Evolutionary conservation across 1,284 basidiomycete genomes (phyloP).

Genomic region (Grifola frondosa): DNA sequence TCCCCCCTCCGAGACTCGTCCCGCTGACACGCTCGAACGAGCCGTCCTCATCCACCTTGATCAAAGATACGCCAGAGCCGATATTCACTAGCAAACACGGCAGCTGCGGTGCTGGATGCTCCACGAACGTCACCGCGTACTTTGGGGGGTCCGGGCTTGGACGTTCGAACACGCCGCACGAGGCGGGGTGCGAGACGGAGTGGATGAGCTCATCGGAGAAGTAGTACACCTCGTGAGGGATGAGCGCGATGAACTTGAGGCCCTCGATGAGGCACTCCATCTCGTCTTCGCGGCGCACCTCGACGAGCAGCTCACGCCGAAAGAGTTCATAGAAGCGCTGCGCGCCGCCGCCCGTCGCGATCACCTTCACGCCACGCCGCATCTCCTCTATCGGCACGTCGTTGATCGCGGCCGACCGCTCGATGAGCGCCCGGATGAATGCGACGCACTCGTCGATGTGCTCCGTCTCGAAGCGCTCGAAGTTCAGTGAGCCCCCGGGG

Average conservation of each 20-base stretch:
- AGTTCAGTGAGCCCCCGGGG: constrained; percentile 96
- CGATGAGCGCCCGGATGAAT: constrained; percentile 89
- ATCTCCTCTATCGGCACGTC: constrained; percentile 88
- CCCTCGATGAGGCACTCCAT: constrained; percentile 99
- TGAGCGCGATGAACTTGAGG: constrained; percentile 93
- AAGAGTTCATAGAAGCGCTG: constrained; percentile 92
- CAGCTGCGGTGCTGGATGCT: constrained; percentile 80
- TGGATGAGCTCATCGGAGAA: constrained; percentile 98
- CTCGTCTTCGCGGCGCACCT: constrained; percentile 91
- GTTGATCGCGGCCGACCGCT: constrained; percentile 85
- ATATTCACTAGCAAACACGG: constrained; percentile 99
- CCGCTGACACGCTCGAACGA: constrained; percentile 96
- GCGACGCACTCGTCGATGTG: constrained; percentile 84
- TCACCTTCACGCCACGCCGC: constrained; percentile 92
- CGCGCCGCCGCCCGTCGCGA: constrained; percentile 97
- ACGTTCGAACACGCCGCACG: constrained; percentile 61
- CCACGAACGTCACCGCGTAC: constrained; percentile 86
- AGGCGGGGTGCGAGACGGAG: constrained; percentile 70
- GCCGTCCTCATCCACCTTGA: constrained; percentile 96
- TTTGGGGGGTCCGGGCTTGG: constrained; percentile 92
- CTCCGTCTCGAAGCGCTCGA: constrained; percentile 95
- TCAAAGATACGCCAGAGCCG: constrained; percentile 95
- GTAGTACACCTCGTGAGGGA: constrained; percentile 98
- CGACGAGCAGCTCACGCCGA: constrained; percentile 73
- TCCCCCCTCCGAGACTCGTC: constrained; percentile 97